Evolutionary conservation across 2,329 filamentous ascomycete species (phyloP).

Genomic region (Elsinoe perseae): DNA sequence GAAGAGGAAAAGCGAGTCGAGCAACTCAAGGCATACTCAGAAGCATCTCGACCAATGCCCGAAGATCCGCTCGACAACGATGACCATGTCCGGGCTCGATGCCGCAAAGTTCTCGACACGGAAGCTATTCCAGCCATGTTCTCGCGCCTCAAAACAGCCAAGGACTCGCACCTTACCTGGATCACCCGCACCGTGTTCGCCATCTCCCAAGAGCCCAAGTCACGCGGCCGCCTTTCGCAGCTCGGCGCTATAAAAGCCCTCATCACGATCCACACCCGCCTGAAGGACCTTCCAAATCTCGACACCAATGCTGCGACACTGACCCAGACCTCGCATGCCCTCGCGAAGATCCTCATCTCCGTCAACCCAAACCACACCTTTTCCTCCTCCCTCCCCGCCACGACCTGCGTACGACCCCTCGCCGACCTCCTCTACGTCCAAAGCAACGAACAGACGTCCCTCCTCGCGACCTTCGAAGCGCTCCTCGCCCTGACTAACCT

Average conservation of each 20-base stretch:
- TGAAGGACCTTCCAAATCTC: slow-evolving; percentile 42
- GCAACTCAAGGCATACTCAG: slow-evolving; percentile 89
- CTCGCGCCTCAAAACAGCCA: slow-evolving; percentile 64
- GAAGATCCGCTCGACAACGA: slow-evolving; percentile 67
- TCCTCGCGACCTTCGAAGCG: slow-evolving; percentile 83
- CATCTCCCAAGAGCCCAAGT: slow-evolving; percentile 63
- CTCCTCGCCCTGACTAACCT: slow-evolving; percentile 91
- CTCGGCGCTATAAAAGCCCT: slow-evolving; percentile 88
- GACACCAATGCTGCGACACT: slow-evolving; percentile 46
- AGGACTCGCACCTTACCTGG: slow-evolving; percentile 61
- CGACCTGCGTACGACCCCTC: slow-evolving; percentile 75
- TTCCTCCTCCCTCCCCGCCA: slow-evolving; percentile 62
- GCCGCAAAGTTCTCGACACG: slow-evolving; percentile 68
- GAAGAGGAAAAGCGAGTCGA: slow-evolving; percentile 90
- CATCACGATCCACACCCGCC: slow-evolving; percentile 58
- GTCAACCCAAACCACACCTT: slow-evolving; percentile 61
- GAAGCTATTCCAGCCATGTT: slow-evolving; percentile 71
- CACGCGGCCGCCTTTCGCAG: slow-evolving; percentile 75
- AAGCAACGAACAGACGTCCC: slow-evolving; percentile 54
- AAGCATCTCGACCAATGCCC: slow-evolving; percentile 59
- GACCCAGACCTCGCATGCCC: slow-evolving; percentile 15
- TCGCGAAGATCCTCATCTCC: slow-evolving; percentile 70
- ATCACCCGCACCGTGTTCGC: slow-evolving; percentile 70
- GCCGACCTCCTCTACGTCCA: slow-evolving; percentile 65
- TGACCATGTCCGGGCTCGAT: slow-evolving; percentile 65